A percentile compares a stretch with the other conserved stretches of the same genome.
Evolutionary conservation across 2,329 filamentous ascomycete species (phyloP).

Genomic region (Arthrobotrys megalospora): DNA sequence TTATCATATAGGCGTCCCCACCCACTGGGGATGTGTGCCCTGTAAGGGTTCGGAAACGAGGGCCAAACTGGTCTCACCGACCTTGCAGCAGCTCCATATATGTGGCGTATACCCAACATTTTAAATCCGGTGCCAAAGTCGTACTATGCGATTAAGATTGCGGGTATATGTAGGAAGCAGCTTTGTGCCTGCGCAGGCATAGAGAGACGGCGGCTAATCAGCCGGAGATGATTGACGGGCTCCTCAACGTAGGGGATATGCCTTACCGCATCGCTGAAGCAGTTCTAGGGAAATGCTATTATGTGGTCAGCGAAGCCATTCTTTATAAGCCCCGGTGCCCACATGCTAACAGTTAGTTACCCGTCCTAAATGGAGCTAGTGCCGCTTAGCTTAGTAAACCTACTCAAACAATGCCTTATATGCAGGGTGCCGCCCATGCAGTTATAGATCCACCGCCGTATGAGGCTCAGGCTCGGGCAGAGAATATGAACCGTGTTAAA

Average conservation of each 20-base stretch:
- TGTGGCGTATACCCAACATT: no score
- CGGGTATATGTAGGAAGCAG: neutral
- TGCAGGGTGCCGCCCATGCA: neutral
- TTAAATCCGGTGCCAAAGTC: no score
- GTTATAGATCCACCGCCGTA: neutral
- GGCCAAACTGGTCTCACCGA: no score
- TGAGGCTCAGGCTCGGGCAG: neutral
- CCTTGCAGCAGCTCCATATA: no score
- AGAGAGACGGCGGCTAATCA: neutral
- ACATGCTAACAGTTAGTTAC: neutral
- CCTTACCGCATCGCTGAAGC: constrained; percentile 9
- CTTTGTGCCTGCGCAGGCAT: neutral
- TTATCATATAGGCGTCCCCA: no score
- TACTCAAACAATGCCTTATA: neutral
- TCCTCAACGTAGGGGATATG: neutral
- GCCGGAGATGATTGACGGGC: neutral
- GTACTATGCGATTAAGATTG: no score
- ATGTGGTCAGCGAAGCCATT: neutral
- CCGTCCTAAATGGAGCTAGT: neutral
- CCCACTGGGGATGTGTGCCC: no score
- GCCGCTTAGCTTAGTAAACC: neutral
- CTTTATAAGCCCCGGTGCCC: neutral
- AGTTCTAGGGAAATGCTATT: constrained; percentile 1
- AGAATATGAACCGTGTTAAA: neutral
- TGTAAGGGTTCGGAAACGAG: no score